Conservation (phyloP, 108 stramenopile genomes). For the Skeletonema tropicum region DNA sequence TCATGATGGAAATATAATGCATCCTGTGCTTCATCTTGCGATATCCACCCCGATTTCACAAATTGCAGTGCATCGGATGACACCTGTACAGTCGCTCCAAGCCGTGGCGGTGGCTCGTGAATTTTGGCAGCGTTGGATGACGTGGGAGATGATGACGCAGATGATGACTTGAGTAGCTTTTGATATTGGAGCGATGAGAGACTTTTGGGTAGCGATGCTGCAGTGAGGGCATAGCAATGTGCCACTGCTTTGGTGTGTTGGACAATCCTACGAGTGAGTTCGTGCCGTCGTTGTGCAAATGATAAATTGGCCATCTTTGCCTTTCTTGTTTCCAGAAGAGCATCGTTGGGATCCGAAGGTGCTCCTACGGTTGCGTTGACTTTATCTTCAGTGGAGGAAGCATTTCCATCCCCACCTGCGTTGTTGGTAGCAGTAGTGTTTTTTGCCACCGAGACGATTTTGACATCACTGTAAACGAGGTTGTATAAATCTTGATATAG, state of each 20-base stretch:
- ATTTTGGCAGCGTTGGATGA: conserved; percentile 24
- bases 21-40: conserved; percentile 89
- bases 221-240: conserved; percentile 74
- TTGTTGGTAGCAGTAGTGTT: conserved; percentile 16
- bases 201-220: conserved; percentile 48
- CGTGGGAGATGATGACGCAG: background rate
- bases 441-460: conserved; percentile 52
- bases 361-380: conserved; percentile 4
- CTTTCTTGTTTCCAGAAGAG: conserved; percentile 43
- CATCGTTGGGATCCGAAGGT: conserved; percentile 12
- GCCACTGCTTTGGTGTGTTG: conserved; percentile 63
- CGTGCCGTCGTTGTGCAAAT: conserved; percentile 87
- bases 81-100: conserved; percentile 43
- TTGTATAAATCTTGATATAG: conserved; percentile 81
- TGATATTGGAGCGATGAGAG: conserved; percentile 11
- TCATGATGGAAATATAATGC: conserved; percentile 88
- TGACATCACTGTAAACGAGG: conserved; percentile 76
- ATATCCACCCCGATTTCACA: conserved; percentile 65
- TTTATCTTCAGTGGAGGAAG: conserved; percentile 15
- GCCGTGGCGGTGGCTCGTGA: conserved; percentile 12
- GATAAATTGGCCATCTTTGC: conserved; percentile 78
- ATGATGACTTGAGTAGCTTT: background rate
- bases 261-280: conserved; percentile 71
- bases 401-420: conserved; percentile 20
- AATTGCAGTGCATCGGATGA: conserved; percentile 70